Base-by-base conservation (phyloP, 148 eudicot genomes). In the Vaccinium macrocarpon region DNA sequence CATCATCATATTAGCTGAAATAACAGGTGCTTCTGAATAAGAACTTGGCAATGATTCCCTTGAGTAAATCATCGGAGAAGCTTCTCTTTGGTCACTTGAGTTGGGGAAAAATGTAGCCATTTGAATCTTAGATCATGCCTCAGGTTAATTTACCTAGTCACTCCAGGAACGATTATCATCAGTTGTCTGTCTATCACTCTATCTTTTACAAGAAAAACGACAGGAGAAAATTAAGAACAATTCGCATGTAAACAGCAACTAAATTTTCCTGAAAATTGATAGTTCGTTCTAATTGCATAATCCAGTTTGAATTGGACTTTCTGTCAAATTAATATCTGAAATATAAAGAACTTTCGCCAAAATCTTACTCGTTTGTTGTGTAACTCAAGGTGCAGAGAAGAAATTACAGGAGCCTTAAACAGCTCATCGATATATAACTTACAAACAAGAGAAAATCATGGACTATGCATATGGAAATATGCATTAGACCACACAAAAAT, bases 21-120 rank as follows among this genome's bases (percentile, higher is more conserved):
- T 82, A 57, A 82, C 77, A 0, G 88, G 87, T 15, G 87, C 14
- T 48, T 87, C 90, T 68, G 90, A 88, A 51, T 84, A 81, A 29
- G 91, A 84, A 79, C 53, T 55, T 14, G 87, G 86, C 79, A 84
- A 76, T 49, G 87, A 70, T 59, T 88, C 89, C 82, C 89, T 86
- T 55, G 78, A 35, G 59, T 88, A 84, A 48, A 85, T 48, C 80
- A 82, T 85, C 25, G 89, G 80, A 6, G 83, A 49, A 5, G 88
- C 56, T 42, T 90, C 88, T 84, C 88, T 85, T 82, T 83, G 87
- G 83, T 82, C 80, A 78, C 83, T 85, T 72, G 91, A 81, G 79
- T 75, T 82, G 1, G 91, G 89, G 56, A 86, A 87, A 61, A 87
- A 90, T 32, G 89, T 87, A 25, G 89, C 89, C 92, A 90, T 90